phyloP scores from a whole-genome alignment of 2,329 filamentous ascomycete species.

The Hypoxylon sp. region DNA sequence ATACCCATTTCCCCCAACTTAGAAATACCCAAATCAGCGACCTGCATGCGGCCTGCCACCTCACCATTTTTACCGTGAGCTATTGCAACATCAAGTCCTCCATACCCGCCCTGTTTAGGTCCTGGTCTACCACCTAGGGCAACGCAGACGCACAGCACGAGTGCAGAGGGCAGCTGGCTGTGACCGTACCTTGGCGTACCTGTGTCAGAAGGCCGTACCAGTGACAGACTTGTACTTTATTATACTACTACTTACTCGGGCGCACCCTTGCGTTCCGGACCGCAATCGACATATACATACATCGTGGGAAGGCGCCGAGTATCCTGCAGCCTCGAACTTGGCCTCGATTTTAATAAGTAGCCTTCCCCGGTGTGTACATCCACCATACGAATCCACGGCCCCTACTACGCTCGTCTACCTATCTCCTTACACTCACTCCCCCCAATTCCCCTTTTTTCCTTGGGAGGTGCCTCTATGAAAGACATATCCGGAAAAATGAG shows the following conservation, averaged over 20 bases:
- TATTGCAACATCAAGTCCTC: conserved; percentile 59
- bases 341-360: conserved; percentile 51
- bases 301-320: conserved; percentile 51
- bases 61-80: conserved; percentile 61
- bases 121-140: conserved; percentile 51
- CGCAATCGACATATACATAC: conserved; percentile 50
- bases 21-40: conserved; percentile 60
- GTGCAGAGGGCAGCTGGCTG: conserved; percentile 44
- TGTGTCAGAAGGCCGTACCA: conserved; percentile 53
- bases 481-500: conserved; percentile 52
- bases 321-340: conserved; percentile 53
- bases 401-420: conserved; percentile 16
- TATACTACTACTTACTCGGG: conserved; percentile 45
- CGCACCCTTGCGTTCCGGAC: conserved; percentile 52
- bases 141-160: conserved; percentile 48
- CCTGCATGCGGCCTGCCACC: conserved; percentile 64
- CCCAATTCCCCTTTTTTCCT: conserved; percentile 40
- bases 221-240: conserved; percentile 55
- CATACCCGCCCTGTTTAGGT: conserved; percentile 57
- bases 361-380: conserved; percentile 48
- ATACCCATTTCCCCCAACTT: conserved; percentile 50
- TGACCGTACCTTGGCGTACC: conserved; percentile 55
- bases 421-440: conserved; percentile 33
- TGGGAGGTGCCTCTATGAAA: conserved; percentile 48
- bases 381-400: conserved; percentile 35